These are phyloP conservation scores for Paramecium sexaurelia DNA, from an alignment of 73 alveolate genomes.

Conservation along the genomic window DNA sequence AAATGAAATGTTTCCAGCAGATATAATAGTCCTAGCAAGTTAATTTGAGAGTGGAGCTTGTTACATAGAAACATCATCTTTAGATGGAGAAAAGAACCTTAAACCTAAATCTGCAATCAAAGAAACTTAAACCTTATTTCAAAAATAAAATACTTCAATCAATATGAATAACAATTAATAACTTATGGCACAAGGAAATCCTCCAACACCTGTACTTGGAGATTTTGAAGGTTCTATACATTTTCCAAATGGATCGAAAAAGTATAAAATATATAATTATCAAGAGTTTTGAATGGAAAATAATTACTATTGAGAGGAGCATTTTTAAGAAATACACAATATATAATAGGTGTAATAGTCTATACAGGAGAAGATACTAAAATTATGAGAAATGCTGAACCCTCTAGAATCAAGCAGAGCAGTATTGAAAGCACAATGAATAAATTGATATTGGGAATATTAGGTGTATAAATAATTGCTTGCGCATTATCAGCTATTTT, in stretches of 20 bases:
- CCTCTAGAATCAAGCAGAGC: constrained; percentile 89
- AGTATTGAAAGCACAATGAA: constrained; percentile 71
- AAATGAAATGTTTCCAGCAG: constrained; percentile 98
- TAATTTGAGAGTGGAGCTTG: constrained; percentile 75
- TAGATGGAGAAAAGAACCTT: constrained; percentile 89
- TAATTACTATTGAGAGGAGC: constrained; percentile 94
- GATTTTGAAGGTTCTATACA: constrained; percentile 34
- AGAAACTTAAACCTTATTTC: constrained; percentile 21
- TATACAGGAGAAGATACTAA: constrained; percentile 97
- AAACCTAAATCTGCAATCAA: constrained; percentile 78
- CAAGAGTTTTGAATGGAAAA: constrained; percentile 73
- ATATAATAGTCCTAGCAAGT: constrained; percentile 91
- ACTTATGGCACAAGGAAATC: not conserved
- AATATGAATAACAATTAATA: not conserved
- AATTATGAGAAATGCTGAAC: constrained; percentile 95
- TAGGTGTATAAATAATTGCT: constrained; percentile 56
- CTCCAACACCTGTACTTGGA: not conserved
- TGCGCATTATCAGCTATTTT: constrained; percentile 56
- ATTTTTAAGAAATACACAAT: constrained; percentile 90
- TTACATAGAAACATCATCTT: constrained; percentile 80
- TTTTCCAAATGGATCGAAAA: constrained; percentile 19
- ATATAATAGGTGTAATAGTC: constrained; percentile 88
- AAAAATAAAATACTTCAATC: not conserved
- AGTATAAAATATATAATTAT: not conserved
- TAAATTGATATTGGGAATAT: constrained; percentile 65